These are phyloP conservation scores for Hortiboletus rubellus DNA, from an alignment of 1,284 basidiomycete genomes.

Conservation along the genomic window DNA sequence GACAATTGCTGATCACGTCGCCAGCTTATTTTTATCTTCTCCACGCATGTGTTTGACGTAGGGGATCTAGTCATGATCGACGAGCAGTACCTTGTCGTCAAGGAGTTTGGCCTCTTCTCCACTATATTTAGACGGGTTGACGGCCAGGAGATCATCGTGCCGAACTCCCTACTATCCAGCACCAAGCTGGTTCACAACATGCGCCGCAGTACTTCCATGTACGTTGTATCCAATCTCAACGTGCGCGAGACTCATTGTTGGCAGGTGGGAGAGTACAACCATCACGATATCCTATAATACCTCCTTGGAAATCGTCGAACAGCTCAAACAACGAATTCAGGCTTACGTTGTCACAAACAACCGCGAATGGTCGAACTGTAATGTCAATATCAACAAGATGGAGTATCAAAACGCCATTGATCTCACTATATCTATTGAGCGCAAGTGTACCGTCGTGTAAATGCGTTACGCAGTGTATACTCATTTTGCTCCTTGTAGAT, in stretches of 20 bases:
- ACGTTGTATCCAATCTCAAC: conserved; percentile 24
- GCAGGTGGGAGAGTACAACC: conserved; percentile 76
- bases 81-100: conserved; percentile 45
- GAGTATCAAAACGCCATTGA: conserved; percentile 72
- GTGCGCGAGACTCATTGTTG: conserved; percentile 16
- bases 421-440: conserved; percentile 73
- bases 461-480: neutral
- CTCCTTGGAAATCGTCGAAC: conserved; percentile 67
- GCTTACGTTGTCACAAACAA: conserved; percentile 65
- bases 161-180: conserved; percentile 73
- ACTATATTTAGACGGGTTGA: conserved; percentile 79
- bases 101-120: conserved; percentile 80
- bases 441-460: conserved; percentile 42
- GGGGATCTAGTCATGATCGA: conserved; percentile 81
- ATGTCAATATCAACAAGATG: conserved; percentile 73
- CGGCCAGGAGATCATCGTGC: conserved; percentile 79
- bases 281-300: conserved; percentile 66
- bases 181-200: conserved; percentile 79
- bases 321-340: conserved; percentile 58
- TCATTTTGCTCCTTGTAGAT: conserved; percentile 43
- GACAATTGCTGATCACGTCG: neutral
- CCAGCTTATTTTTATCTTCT: conserved; percentile 81
- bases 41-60: conserved; percentile 77
- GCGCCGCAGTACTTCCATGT: conserved; percentile 75
- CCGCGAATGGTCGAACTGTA: conserved; percentile 69